phyloP scores from a whole-genome alignment of 2,329 filamentous ascomycete genomes.

The Diaporthe vexans region DNA sequence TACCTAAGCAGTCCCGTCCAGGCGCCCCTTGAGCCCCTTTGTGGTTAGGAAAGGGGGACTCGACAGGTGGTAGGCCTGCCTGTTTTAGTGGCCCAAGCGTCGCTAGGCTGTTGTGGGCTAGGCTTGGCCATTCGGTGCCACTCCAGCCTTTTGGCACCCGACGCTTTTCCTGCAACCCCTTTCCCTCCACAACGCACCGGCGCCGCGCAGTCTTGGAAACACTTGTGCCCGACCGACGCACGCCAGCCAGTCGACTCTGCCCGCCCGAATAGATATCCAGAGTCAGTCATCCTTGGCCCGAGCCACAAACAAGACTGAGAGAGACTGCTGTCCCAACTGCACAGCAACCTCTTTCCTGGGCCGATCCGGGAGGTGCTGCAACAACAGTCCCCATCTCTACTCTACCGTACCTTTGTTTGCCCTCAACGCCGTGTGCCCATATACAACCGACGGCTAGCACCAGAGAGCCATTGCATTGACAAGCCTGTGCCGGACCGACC shows the following conservation, averaged over 20 bases:
- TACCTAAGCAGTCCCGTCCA: slow-evolving; percentile 1
- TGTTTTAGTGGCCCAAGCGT: slow-evolving; percentile 34
- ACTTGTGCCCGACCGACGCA: slow-evolving; percentile 34
- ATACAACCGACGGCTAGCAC: background rate
- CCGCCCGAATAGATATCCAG: background rate
- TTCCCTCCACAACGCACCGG: slow-evolving; percentile 32
- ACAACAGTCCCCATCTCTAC: background rate
- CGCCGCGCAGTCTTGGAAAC: slow-evolving; percentile 25
- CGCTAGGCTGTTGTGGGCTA: slow-evolving; percentile 30
- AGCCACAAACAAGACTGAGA: background rate
- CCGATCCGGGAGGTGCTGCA: background rate
- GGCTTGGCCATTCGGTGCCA: slow-evolving; percentile 32
- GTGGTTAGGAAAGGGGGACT: slow-evolving; percentile 29
- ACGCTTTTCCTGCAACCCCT: slow-evolving; percentile 38
- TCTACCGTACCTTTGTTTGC: slow-evolving; percentile 20
- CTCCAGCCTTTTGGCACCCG: slow-evolving; percentile 36
- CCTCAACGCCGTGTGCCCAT: background rate
- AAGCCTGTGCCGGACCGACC: slow-evolving; percentile 31
- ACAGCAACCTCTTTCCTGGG: slow-evolving; percentile 7
- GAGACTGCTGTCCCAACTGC: slow-evolving; percentile 4
- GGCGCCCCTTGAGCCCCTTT: slow-evolving; percentile 16
- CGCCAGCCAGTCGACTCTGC: slow-evolving; percentile 6
- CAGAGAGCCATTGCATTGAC: slow-evolving; percentile 24
- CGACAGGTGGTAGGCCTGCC: slow-evolving; percentile 24
- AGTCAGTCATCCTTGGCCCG: slow-evolving; percentile 25